These are phyloP conservation scores for Hypoxylon sp. DNA, from an alignment of 2,329 filamentous ascomycete species.

Conservation along the genomic window DNA sequence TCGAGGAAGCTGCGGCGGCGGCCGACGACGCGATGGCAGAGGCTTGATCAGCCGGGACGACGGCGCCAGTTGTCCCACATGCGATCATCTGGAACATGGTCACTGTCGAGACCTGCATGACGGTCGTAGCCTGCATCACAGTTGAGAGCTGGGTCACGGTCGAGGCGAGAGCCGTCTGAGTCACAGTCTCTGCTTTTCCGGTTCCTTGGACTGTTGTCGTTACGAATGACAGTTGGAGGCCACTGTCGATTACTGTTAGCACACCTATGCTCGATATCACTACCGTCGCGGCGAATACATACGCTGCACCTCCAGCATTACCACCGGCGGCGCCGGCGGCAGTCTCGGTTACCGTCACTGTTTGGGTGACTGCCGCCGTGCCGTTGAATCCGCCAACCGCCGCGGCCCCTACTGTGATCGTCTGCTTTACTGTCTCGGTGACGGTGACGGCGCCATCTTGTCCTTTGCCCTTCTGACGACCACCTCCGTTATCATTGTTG, in stretches of 20 bases:
- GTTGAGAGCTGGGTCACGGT: slow-evolving; percentile 34
- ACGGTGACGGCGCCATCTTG: slow-evolving; percentile 45
- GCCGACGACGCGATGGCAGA: slow-evolving; percentile 47
- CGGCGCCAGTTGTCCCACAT: slow-evolving; percentile 43
- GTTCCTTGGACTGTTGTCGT: slow-evolving; percentile 53
- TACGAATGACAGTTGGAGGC: slow-evolving; percentile 53
- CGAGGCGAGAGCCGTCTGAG: slow-evolving; percentile 53
- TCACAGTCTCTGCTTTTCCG: slow-evolving; percentile 50
- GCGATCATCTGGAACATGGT: slow-evolving; percentile 51
- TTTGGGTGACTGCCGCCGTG: slow-evolving; percentile 43
- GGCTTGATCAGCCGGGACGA: slow-evolving; percentile 44
- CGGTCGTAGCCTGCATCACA: slow-evolving; percentile 40
- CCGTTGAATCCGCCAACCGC: slow-evolving; percentile 49
- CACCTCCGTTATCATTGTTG: slow-evolving; percentile 20
- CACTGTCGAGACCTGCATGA: slow-evolving; percentile 46
- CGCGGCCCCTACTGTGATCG: slow-evolving; percentile 53
- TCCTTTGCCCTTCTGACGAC: slow-evolving; percentile 36
- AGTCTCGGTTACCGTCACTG: slow-evolving; percentile 46
- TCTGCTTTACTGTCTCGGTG: slow-evolving; percentile 53
- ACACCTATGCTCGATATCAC: neutral
- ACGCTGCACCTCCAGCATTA: slow-evolving; percentile 25
- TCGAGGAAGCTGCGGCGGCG: slow-evolving; percentile 42
- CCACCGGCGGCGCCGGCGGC: slow-evolving; percentile 34
- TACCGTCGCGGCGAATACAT: slow-evolving; percentile 20
- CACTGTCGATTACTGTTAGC: slow-evolving; percentile 30